These are phyloP conservation scores for Fusarium xyrophilum DNA, from an alignment of 2,329 filamentous ascomycete genomes.

Conservation along the genomic window DNA sequence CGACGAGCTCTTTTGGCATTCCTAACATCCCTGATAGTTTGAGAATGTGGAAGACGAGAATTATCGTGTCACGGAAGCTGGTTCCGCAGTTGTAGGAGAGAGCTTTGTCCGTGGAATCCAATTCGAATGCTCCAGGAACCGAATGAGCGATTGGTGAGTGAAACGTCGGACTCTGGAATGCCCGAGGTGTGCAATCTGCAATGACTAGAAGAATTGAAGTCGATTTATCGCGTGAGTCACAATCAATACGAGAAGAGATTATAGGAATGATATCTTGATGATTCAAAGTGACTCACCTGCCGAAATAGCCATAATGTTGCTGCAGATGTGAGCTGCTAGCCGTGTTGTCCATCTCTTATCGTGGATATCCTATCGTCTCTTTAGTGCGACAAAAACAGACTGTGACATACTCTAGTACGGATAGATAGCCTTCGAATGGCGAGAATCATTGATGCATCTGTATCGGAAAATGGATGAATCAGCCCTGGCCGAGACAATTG, in stretches of 20 bases:
- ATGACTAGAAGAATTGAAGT: neutral
- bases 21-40: rapidly evolving
- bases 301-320: neutral
- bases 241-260: neutral
- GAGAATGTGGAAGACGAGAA: neutral
- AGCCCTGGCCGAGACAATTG: constrained; percentile 16
- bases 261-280: neutral
- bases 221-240: constrained; percentile 1
- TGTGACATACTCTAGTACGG: neutral
- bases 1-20: rapidly evolving
- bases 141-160: neutral
- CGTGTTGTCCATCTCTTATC: neutral
- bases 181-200: constrained; percentile 6
- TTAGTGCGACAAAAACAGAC: neutral
- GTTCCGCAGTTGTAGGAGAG: rapidly evolving
- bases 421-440: neutral
- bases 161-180: neutral
- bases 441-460: rapidly evolving
- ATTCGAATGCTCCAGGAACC: neutral
- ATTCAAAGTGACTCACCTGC: constrained; percentile 1
- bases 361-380: neutral
- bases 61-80: rapidly evolving
- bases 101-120: neutral
- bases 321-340: neutral
- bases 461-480: too few relatives aligned